Conservation (phyloP, 163 green algal genomes). For the Prototheca wickerhamii region DNA sequence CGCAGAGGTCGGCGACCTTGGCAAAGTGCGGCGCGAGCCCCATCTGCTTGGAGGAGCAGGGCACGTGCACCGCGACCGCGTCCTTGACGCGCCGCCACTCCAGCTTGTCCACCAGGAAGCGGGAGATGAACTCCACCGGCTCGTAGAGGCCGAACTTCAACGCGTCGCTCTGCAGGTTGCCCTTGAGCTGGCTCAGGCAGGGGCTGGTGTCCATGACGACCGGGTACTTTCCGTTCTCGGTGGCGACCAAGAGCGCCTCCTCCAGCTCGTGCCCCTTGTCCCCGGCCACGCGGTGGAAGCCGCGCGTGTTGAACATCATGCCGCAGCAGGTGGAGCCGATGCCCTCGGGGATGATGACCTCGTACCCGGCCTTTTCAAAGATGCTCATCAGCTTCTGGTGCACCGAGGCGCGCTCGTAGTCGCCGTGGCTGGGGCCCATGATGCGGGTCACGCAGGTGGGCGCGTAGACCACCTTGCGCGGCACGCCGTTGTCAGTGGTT, state of each 20-base stretch:
- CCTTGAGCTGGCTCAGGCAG: conserved; percentile 80
- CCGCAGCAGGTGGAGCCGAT: conserved; percentile 55
- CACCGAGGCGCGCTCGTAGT: conserved; percentile 60
- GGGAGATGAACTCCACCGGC: conserved; percentile 88
- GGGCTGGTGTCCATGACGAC: conserved; percentile 89
- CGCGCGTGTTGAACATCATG: conserved; percentile 92
- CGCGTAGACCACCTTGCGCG: conserved; percentile 85
- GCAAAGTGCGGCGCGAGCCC: conserved; percentile 79
- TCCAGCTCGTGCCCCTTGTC: conserved; percentile 48
- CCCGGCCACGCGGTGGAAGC: conserved; percentile 68
- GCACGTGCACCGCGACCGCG: conserved; percentile 82
- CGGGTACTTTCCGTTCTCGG: conserved; percentile 70
- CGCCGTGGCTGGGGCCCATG: conserved; percentile 76
- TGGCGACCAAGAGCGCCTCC: conserved; percentile 65
- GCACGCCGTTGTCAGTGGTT: conserved; percentile 18
- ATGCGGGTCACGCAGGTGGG: conserved; percentile 91
- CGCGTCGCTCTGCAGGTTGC: background rate
- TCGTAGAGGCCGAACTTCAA: conserved; percentile 82
- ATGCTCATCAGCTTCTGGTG: conserved; percentile 79
- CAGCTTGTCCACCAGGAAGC: conserved; percentile 90
- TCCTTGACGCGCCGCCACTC: conserved; percentile 82
- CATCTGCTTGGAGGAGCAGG: conserved; percentile 97
- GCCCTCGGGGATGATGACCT: conserved; percentile 85
- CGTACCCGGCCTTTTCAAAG: conserved; percentile 74
- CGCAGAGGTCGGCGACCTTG: conserved; percentile 65